A percentile compares a stretch with the other conserved stretches of the same genome.
phyloP scores from a whole-genome alignment of 306 rosid species.

The Sechiopsis laciniata region DNA sequence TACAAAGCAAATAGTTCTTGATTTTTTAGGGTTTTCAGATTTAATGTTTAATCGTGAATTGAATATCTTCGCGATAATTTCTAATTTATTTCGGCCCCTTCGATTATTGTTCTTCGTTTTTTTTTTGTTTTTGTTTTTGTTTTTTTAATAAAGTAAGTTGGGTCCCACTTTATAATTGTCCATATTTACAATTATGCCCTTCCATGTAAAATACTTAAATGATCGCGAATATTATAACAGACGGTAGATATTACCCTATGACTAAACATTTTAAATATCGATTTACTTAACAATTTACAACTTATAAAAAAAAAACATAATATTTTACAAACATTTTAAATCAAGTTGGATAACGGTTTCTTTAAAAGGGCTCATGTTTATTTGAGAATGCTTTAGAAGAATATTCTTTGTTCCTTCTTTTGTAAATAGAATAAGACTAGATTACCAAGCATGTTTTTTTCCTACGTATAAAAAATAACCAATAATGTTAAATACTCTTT shows the following conservation, averaged over 20 bases:
- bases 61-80: neutral
- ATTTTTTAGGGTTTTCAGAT: conserved; percentile 5
- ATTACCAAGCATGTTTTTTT: neutral
- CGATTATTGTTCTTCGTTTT: neutral
- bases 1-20: neutral
- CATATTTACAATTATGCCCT: conserved; percentile 17
- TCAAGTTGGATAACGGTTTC: neutral
- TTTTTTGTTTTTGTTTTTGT: neutral
- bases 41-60: neutral
- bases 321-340: too few species aligned
- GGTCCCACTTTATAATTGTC: neutral
- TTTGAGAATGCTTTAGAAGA: conserved; percentile 14
- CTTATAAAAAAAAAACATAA: too few species aligned
- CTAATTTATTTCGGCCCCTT: neutral
- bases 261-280: neutral
- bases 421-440: neutral
- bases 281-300: neutral
- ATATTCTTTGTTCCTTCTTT: conserved; percentile 14
- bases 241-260: neutral
- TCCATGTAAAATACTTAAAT: neutral
- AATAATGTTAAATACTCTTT: neutral
- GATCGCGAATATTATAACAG: neutral
- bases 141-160: neutral
- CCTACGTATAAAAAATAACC: too few species aligned
- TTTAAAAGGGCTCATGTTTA: conserved; percentile 3